These are phyloP conservation scores for Heterobasidion occidentale DNA, from an alignment of 1,284 basidiomycete species.

Conservation along the genomic window DNA sequence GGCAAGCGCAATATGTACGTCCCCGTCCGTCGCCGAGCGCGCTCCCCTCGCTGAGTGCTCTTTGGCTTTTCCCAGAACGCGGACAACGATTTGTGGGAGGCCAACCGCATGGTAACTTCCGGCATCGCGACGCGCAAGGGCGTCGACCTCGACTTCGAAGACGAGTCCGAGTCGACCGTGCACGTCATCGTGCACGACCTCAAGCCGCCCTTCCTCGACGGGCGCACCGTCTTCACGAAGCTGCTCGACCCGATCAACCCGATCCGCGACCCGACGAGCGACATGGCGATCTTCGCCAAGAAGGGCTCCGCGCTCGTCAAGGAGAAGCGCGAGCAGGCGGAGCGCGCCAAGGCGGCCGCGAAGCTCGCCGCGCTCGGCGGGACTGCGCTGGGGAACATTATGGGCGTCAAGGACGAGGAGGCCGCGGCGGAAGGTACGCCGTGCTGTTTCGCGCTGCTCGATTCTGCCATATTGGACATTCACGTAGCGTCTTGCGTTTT, in stretches of 20 bases:
- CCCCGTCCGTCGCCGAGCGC: conserved; percentile 3
- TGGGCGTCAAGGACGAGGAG: conserved; percentile 95
- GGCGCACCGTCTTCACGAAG: conserved; percentile 92
- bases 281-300: conserved; percentile 93
- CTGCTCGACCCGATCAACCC: conserved; percentile 98
- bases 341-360: conserved; percentile 91
- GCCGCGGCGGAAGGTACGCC: conserved; percentile 76
- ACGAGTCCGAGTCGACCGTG: conserved; percentile 91
- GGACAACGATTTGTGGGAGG: conserved; percentile 98
- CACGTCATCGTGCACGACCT: conserved; percentile 97
- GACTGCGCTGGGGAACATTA: conserved; percentile 91
- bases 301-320: conserved; percentile 92
- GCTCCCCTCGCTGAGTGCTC: background rate
- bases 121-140: conserved; percentile 84
- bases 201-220: conserved; percentile 97
- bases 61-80: conserved; percentile 58
- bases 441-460: conserved; percentile 12
- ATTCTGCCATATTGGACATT: conserved; percentile 59
- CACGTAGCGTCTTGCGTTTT: conserved; percentile 45
- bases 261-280: conserved; percentile 87
- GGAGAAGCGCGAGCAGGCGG: conserved; percentile 93
- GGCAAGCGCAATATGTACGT: conserved; percentile 86
- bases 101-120: conserved; percentile 93
- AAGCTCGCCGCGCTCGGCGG: conserved; percentile 92
- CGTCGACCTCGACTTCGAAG: conserved; percentile 88